Conservation (phyloP, 305 asterid species). For the Striga hermonthica region DNA sequence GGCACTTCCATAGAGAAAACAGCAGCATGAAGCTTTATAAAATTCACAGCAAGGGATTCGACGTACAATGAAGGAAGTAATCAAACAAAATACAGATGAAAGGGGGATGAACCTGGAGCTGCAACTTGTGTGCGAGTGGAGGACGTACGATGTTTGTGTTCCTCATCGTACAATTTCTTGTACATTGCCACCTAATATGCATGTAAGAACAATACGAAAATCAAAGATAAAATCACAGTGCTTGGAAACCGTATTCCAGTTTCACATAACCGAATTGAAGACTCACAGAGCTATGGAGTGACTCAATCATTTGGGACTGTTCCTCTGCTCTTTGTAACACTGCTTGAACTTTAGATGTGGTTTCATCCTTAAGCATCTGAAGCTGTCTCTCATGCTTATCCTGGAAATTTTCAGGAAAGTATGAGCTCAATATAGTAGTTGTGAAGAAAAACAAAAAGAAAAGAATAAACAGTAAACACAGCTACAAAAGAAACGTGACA, state of each 20-base stretch:
- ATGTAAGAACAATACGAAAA: conserved; percentile 16
- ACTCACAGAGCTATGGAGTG: conserved; percentile 86
- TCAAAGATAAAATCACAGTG: background rate
- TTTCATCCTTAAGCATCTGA: conserved; percentile 55
- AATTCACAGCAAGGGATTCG: conserved; percentile 7
- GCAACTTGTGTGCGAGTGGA: conserved; percentile 41
- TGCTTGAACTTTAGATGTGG: conserved; percentile 64
- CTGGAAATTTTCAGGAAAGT: conserved; percentile 38
- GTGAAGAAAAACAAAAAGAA: too few relatives aligned
- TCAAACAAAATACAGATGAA: conserved; percentile 9
- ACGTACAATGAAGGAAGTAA: conserved; percentile 13
- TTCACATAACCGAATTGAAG: conserved; percentile 5
- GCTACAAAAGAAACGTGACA: conserved; percentile 12
- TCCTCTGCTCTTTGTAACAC: conserved; percentile 80
- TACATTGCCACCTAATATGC: conserved; percentile 79
- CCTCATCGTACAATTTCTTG: conserved; percentile 81
- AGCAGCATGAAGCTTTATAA: conserved; percentile 11
- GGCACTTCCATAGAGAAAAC: background rate
- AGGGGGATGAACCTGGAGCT: conserved; percentile 48
- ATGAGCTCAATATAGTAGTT: conserved; percentile 24
- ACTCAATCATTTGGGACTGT: conserved; percentile 82
- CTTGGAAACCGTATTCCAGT: background rate
- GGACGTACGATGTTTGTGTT: conserved; percentile 51
- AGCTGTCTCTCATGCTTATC: conserved; percentile 72
- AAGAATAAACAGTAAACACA: background rate